Evolutionary conservation across 2,329 filamentous ascomycete genomes (phyloP).

Genomic region (Mariannaea sp.): DNA sequence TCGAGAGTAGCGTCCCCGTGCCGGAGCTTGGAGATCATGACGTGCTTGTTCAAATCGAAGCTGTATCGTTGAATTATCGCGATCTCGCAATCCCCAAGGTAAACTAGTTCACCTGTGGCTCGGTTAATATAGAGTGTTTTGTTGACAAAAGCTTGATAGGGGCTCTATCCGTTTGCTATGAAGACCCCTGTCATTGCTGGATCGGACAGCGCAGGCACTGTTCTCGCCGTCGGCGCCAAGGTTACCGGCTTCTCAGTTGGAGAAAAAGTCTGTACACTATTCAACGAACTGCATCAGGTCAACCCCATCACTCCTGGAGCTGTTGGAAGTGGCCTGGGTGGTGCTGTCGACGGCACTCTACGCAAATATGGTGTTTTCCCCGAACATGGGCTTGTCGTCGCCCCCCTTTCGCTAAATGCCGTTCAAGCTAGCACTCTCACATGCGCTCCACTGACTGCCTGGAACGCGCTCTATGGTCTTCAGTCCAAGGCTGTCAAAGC

Average conservation of each 20-base stretch:
- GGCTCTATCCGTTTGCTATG: conserved; percentile 3
- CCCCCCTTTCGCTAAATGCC: conserved; percentile 56
- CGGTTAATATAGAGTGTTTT: too few species aligned
- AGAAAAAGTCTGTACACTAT: conserved; percentile 58
- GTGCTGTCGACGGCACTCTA: conserved; percentile 65
- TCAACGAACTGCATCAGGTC: conserved; percentile 53
- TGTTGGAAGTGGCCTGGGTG: conserved; percentile 62
- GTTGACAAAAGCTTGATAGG: not conserved
- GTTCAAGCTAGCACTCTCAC: conserved; percentile 56
- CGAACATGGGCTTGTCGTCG: conserved; percentile 64
- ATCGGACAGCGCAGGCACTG: conserved; percentile 53
- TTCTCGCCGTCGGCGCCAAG: conserved; percentile 50
- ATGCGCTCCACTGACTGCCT: conserved; percentile 50
- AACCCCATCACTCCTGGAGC: conserved; percentile 41
- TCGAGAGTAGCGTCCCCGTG: not conserved
- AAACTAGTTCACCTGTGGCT: not conserved
- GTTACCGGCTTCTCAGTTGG: conserved; percentile 49
- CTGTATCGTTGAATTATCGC: conserved; percentile 10
- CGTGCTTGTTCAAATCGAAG: conserved; percentile 7
- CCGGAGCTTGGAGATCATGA: not conserved
- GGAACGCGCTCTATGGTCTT: conserved; percentile 23
- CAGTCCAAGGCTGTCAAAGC: conserved; percentile 38
- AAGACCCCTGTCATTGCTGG: conserved; percentile 8
- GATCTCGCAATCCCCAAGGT: conserved; percentile 11
- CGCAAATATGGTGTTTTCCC: conserved; percentile 67